Evolutionary conservation across 306 rosid genomes (phyloP).

Genomic region (Rosa rugosa): DNA sequence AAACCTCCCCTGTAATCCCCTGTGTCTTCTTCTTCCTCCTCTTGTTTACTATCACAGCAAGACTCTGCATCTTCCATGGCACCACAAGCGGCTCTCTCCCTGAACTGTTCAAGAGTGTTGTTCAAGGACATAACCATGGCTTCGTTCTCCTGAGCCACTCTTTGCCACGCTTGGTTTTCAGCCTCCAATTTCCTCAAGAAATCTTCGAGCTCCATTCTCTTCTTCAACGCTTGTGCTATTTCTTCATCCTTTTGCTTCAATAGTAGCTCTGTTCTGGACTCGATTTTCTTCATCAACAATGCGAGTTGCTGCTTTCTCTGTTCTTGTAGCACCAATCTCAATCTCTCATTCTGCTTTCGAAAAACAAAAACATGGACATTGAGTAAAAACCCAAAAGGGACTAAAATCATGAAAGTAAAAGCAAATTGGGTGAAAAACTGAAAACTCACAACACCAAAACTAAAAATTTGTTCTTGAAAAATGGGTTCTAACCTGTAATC

Average conservation of each 20-base stretch:
- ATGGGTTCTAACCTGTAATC: constrained; percentile 44
- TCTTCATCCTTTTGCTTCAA: constrained; percentile 58
- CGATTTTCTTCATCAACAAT: constrained; percentile 38
- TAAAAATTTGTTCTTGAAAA: not conserved
- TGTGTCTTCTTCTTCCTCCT: constrained; percentile 18
- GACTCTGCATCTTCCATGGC: constrained; percentile 55
- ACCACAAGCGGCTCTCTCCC: constrained; percentile 32
- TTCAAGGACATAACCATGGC: constrained; percentile 44
- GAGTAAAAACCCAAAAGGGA: not conserved
- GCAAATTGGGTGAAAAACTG: not conserved
- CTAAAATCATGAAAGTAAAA: not conserved
- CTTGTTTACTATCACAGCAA: constrained; percentile 37
- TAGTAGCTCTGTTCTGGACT: constrained; percentile 23
- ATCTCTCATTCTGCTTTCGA: constrained; percentile 50
- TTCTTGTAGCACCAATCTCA: constrained; percentile 46
- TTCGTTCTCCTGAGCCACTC: constrained; percentile 56
- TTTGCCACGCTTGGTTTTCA: constrained; percentile 63
- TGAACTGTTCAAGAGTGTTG: constrained; percentile 54
- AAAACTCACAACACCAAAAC: not conserved
- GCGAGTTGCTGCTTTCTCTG: constrained; percentile 49
- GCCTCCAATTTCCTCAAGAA: constrained; percentile 48
- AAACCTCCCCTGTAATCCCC: constrained; percentile 9
- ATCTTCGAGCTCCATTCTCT: constrained; percentile 50
- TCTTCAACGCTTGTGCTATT: constrained; percentile 42
- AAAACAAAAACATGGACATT: not conserved